These are phyloP conservation scores for Sarocladium strictum DNA, from an alignment of 2,329 filamentous ascomycete species.

Conservation along the genomic window DNA sequence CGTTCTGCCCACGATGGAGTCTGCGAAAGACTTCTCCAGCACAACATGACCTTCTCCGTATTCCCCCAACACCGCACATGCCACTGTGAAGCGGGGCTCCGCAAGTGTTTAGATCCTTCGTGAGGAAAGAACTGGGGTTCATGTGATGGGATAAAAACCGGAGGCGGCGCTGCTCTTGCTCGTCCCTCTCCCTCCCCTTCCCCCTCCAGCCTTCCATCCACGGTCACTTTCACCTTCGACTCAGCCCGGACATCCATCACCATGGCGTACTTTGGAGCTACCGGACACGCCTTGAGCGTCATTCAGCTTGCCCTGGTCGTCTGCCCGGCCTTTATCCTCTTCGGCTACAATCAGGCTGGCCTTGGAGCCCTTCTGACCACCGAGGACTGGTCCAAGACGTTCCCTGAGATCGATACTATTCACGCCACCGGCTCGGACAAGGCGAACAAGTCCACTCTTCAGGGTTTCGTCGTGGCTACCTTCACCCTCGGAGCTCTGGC, in stretches of 20 bases:
- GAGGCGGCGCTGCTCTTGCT: no score
- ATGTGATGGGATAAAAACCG: background rate
- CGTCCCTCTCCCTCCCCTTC: no score
- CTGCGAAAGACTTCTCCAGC: background rate
- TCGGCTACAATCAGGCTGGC: slow-evolving; percentile 60
- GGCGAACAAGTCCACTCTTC: slow-evolving; percentile 37
- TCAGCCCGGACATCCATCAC: background rate
- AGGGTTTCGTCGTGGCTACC: slow-evolving; percentile 37
- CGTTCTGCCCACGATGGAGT: background rate
- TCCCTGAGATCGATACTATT: slow-evolving; percentile 43
- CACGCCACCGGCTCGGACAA: slow-evolving; percentile 33
- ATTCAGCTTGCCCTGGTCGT: slow-evolving; percentile 37
- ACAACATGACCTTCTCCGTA: background rate
- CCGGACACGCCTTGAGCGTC: slow-evolving; percentile 27
- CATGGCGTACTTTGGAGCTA: slow-evolving; percentile 25
- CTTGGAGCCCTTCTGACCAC: slow-evolving; percentile 66
- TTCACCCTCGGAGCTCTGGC: slow-evolving; percentile 55
- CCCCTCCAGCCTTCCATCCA: background rate
- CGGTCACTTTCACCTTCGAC: background rate
- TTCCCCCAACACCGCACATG: slow-evolving; percentile 3
- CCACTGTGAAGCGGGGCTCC: background rate
- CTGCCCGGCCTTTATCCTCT: slow-evolving; percentile 37
- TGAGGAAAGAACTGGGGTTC: background rate
- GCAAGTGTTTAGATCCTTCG: background rate
- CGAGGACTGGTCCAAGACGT: slow-evolving; percentile 48